Conservation (phyloP, 106 monocot genomes). For the Dendrobium huoshanense region DNA sequence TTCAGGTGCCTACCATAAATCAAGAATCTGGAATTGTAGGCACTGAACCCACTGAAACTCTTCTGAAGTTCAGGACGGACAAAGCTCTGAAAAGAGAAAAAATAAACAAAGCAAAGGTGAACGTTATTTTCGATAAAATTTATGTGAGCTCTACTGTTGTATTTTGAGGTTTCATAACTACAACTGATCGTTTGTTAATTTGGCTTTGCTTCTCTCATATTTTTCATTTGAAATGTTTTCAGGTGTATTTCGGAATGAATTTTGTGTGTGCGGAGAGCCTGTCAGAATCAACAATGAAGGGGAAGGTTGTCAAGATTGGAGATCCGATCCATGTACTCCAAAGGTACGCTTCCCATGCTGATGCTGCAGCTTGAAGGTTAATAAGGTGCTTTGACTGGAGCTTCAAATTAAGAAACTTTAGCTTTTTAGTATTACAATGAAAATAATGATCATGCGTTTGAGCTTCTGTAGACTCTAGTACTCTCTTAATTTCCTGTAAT, state of each 20-base stretch:
- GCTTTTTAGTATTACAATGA: background rate
- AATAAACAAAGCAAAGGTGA: slow-evolving; percentile 62
- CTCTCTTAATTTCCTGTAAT: background rate
- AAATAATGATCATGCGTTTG: background rate
- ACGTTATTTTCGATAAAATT: background rate
- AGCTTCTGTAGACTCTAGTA: background rate
- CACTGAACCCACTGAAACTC: slow-evolving; percentile 67
- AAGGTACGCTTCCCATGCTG: slow-evolving; percentile 39
- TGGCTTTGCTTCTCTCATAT: background rate
- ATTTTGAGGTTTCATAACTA: background rate
- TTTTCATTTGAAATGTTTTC: background rate
- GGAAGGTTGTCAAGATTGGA: slow-evolving; percentile 42
- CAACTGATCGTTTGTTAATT: background rate
- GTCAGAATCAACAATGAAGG: slow-evolving; percentile 15
- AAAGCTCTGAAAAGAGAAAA: slow-evolving; percentile 35
- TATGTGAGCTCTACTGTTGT: background rate
- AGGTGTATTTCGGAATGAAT: slow-evolving; percentile 85
- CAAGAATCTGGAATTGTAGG: slow-evolving; percentile 62
- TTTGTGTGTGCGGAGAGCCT: slow-evolving; percentile 66
- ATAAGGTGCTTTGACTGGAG: background rate
- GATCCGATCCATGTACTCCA: slow-evolving; percentile 67
- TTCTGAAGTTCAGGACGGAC: slow-evolving; percentile 64
- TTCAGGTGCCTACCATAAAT: slow-evolving; percentile 76
- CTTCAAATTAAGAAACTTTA: background rate
- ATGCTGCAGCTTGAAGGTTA: slow-evolving; percentile 39